Conservation (phyloP, 305 asterid genomes). For the Fraxinus sp. region DNA sequence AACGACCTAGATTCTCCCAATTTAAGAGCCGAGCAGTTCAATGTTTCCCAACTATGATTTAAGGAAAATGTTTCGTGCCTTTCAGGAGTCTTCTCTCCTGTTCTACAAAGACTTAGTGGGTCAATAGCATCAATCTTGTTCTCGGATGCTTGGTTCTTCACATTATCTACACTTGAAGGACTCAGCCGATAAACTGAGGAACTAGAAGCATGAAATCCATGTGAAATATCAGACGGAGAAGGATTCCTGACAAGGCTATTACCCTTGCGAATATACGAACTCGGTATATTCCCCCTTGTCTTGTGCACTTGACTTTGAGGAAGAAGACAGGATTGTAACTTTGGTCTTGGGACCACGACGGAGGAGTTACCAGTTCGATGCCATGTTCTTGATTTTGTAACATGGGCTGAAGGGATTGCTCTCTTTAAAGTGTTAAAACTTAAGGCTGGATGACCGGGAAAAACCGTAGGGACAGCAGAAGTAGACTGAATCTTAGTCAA, state of each 20-base stretch:
- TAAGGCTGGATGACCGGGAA: constrained; percentile 36
- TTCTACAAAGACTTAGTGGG: constrained; percentile 30
- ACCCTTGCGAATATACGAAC: constrained; percentile 75
- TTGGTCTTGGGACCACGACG: constrained; percentile 39
- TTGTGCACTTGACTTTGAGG: constrained; percentile 38
- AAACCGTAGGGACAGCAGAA: constrained; percentile 39
- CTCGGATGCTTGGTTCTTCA: constrained; percentile 37
- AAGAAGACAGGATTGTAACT: constrained; percentile 31
- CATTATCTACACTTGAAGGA: constrained; percentile 30
- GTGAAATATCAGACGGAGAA: constrained; percentile 39
- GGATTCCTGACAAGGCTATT: constrained; percentile 77
- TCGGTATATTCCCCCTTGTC: constrained; percentile 31
- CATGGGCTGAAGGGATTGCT: constrained; percentile 35
- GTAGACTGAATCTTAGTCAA: constrained; percentile 38
- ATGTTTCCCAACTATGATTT: constrained; percentile 25
- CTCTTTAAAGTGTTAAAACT: constrained; percentile 37
- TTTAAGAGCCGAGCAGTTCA: constrained; percentile 30
- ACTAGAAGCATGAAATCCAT: constrained; percentile 39
- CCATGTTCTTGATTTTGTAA: constrained; percentile 79
- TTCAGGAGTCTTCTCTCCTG: constrained; percentile 35
- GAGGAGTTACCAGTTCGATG: constrained; percentile 48
- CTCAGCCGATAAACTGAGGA: constrained; percentile 36
- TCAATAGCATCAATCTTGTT: constrained; percentile 30
- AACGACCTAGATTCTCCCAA: constrained; percentile 26
- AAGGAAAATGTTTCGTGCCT: constrained; percentile 34